Base-by-base conservation (phyloP, 352 stramenopile genomes). In the Phytophthora nicotianae region DNA sequence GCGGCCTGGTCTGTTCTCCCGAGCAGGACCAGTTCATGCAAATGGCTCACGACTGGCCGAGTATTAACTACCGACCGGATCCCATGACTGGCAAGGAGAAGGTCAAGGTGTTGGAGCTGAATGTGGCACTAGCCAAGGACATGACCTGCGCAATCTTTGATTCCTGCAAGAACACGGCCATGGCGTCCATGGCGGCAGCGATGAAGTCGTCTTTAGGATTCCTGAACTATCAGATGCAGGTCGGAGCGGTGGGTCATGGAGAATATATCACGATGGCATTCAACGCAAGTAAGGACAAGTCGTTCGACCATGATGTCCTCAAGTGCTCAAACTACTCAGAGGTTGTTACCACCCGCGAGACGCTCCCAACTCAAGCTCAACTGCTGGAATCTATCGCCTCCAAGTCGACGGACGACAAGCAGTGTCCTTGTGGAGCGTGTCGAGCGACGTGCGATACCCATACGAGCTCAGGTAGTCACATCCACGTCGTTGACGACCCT, bases 211-310 rank as follows among this genome's bases (percentile, higher is more conserved):
- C 83, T 13, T 64, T 96, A 11, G 89, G 89, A 5, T 93, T 97
- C 49, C 72, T 97, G 21, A 95, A 94, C 59, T 97, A 93, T 62
- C 89, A 97, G 65, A 83, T 90, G 68, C 89, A 97, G 68, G 93
- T 88, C 3, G 89, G 88, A 5, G 88, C 88, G 5, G 76, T 97
- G 26, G 85, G 88, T 29, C 89, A 97, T 61, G 89, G 89, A n/a
- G 80, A 97, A 62, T 97, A 83, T 62, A 85, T 97, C 62, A 82
- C 83, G 19, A 62, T 96, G 46, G 63, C 77, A 5, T 97, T 97
- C 45, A 77, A 81, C 58, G 65, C 53, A 14, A 72, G 51, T 4
- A 75, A 72, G 23, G 65, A 70, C 40, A 62, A 63, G 29, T 72
- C 77, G 13, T 89, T 90, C 50, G 55, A 74, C 42, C 74, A 89